phyloP scores from a whole-genome alignment of 805 yeast genomes.

The Candida lessepsii region DNA sequence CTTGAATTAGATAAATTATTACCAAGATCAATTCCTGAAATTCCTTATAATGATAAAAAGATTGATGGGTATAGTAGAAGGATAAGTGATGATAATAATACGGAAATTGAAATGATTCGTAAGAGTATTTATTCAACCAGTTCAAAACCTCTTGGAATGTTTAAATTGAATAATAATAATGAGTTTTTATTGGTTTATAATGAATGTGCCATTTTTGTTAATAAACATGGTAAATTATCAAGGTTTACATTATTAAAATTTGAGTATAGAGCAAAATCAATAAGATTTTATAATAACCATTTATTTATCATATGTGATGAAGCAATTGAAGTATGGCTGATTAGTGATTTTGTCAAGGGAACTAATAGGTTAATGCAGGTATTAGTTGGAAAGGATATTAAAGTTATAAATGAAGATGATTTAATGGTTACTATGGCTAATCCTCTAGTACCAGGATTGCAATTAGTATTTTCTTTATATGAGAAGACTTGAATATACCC shows the following conservation, averaged over 20 bases:
- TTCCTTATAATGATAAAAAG: slow-evolving; percentile 27
- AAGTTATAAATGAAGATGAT: slow-evolving; percentile 22
- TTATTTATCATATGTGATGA: slow-evolving; percentile 57
- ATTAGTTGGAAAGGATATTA: slow-evolving; percentile 66
- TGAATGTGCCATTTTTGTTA: slow-evolving; percentile 65
- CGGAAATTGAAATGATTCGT: slow-evolving; percentile 38
- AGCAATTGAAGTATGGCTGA: slow-evolving; percentile 65
- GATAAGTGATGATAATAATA: slow-evolving; percentile 1
- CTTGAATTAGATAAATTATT: slow-evolving; percentile 57
- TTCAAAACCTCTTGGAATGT: slow-evolving; percentile 61
- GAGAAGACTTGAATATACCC: too few species aligned
- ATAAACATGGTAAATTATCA: slow-evolving; percentile 55
- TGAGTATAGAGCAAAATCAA: slow-evolving; percentile 36
- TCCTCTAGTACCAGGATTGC: slow-evolving; percentile 62
- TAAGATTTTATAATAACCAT: slow-evolving; percentile 34
- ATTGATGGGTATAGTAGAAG: slow-evolving; percentile 32
- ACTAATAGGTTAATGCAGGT: slow-evolving; percentile 60
- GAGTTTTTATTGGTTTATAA: slow-evolving; percentile 66
- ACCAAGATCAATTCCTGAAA: slow-evolving; percentile 57
- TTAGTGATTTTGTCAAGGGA: slow-evolving; percentile 45
- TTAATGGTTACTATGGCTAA: slow-evolving; percentile 53
- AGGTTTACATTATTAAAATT: slow-evolving; percentile 44
- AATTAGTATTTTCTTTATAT: slow-evolving; percentile 45
- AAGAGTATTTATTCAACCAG: slow-evolving; percentile 37
- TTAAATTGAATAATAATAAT: slow-evolving; percentile 51